These are phyloP conservation scores for Lanmaoa pseudosensibilis DNA, from an alignment of 768 basidiomycete species.

Conservation along the genomic window DNA sequence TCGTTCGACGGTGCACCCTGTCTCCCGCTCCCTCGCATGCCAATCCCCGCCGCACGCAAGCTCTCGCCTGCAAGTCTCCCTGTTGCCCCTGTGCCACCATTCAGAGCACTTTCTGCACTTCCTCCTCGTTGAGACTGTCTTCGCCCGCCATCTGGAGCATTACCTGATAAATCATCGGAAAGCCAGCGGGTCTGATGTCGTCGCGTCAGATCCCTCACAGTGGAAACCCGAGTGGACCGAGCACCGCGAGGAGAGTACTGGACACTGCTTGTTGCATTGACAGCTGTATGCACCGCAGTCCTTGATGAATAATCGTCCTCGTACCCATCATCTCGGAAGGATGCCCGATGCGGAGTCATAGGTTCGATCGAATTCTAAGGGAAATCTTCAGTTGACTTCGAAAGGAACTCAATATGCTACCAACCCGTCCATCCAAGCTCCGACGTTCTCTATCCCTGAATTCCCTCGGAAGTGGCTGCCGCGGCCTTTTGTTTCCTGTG, in stretches of 20 bases:
- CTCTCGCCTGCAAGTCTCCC: constrained; percentile 66
- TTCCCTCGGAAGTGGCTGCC: constrained; percentile 51
- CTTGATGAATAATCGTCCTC: constrained; percentile 25
- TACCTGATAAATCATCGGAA: constrained; percentile 46
- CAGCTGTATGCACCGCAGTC: constrained; percentile 25
- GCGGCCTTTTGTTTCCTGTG: constrained; percentile 42
- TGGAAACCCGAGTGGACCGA: constrained; percentile 41
- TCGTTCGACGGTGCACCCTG: constrained; percentile 31
- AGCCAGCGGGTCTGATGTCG: constrained; percentile 55
- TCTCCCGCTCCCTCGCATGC: constrained; percentile 35
- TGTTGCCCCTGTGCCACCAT: constrained; percentile 40
- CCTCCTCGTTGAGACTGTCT: constrained; percentile 61
- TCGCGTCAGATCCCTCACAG: constrained; percentile 48
- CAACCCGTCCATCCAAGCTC: constrained; percentile 44
- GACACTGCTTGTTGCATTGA: constrained; percentile 18
- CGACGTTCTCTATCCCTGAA: constrained; percentile 41
- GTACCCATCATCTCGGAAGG: constrained; percentile 25
- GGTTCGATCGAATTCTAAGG: constrained; percentile 38
- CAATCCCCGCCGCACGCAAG: constrained; percentile 68
- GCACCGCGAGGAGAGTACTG: constrained; percentile 33
- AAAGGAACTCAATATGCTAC: constrained; percentile 12
- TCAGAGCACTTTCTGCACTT: constrained; percentile 67
- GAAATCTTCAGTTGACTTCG: not conserved
- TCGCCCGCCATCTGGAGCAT: constrained; percentile 38
- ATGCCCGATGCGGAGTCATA: constrained; percentile 38